phyloP scores from a whole-genome alignment of 768 basidiomycete genomes.

The Boletales sp. region DNA sequence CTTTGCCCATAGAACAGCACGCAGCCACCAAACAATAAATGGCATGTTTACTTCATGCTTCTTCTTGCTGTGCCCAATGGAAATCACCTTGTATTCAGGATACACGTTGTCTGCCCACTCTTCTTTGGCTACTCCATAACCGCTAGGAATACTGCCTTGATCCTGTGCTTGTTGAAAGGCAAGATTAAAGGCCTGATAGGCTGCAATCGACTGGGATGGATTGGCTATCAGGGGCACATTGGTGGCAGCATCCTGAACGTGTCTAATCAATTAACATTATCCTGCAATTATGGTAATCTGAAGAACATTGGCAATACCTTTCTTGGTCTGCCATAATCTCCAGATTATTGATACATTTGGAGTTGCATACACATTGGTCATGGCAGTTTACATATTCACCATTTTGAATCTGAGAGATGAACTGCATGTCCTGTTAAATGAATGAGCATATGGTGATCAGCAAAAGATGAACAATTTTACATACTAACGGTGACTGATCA shows the following conservation, averaged over 20 bases:
- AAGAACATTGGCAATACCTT: too few species aligned
- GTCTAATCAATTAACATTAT: background rate
- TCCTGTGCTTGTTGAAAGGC: background rate
- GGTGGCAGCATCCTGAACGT: background rate
- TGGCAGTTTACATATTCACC: too few species aligned
- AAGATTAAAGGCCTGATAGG: background rate
- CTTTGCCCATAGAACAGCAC: background rate
- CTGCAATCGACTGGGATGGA: background rate
- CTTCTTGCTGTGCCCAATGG: background rate
- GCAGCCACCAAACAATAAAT: background rate
- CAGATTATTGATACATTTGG: too few species aligned
- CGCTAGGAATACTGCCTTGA: background rate
- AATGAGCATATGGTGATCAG: too few species aligned
- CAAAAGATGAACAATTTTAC: background rate
- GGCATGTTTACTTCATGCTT: background rate
- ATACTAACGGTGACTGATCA: conserved; percentile 1
- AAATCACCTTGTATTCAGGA: background rate
- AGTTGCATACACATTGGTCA: too few species aligned
- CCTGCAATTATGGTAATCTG: too few species aligned
- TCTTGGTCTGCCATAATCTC: too few species aligned
- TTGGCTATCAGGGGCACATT: background rate
- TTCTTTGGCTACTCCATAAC: background rate
- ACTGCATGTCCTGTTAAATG: too few species aligned
- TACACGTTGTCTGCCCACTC: background rate
- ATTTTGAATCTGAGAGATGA: too few species aligned